Evolutionary conservation across 495 filamentous ascomycete species (phyloP).

Genomic region (Bacidia gigantensis): DNA sequence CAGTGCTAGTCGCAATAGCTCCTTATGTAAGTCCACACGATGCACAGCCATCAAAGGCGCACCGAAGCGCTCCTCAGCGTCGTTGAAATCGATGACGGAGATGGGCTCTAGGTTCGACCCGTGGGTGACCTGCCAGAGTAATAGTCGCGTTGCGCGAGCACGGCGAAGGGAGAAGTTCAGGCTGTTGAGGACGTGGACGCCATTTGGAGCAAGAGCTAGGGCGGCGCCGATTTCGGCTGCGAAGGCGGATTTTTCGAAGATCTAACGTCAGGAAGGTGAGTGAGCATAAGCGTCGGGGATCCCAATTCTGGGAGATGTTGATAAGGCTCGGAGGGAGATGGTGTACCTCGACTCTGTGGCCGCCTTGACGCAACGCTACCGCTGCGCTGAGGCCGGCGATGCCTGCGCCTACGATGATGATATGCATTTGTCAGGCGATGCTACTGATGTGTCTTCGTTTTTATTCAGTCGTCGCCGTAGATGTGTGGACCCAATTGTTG

Average conservation of each 20-base stretch:
- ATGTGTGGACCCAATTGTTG: too few relatives aligned
- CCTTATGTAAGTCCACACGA: conserved; percentile 38
- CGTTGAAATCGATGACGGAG: conserved; percentile 12
- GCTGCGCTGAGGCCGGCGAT: conserved; percentile 45
- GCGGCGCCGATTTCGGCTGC: conserved; percentile 43
- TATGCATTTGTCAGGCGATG: conserved; percentile 21
- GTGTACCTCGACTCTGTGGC: conserved; percentile 34
- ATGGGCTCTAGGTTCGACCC: conserved; percentile 14
- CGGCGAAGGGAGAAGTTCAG: conserved; percentile 34
- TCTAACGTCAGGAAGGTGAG: conserved; percentile 12
- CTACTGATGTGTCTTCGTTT: background rate
- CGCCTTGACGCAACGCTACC: conserved; percentile 36
- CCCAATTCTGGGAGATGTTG: too few relatives aligned
- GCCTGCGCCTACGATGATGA: conserved; percentile 43
- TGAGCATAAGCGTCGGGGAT: too few relatives aligned
- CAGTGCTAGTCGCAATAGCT: conserved; percentile 30
- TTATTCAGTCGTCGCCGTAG: too few relatives aligned
- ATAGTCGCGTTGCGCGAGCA: conserved; percentile 14
- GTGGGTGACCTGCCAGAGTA: conserved; percentile 5
- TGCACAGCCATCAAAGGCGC: conserved; percentile 33
- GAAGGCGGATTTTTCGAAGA: conserved; percentile 39
- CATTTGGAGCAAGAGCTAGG: conserved; percentile 38
- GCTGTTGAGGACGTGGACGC: conserved; percentile 30
- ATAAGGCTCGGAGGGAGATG: too few relatives aligned
- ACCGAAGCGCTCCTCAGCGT: conserved; percentile 12